Conservation (phyloP, 495 filamentous ascomycete genomes). For the Collariella sp. region DNA sequence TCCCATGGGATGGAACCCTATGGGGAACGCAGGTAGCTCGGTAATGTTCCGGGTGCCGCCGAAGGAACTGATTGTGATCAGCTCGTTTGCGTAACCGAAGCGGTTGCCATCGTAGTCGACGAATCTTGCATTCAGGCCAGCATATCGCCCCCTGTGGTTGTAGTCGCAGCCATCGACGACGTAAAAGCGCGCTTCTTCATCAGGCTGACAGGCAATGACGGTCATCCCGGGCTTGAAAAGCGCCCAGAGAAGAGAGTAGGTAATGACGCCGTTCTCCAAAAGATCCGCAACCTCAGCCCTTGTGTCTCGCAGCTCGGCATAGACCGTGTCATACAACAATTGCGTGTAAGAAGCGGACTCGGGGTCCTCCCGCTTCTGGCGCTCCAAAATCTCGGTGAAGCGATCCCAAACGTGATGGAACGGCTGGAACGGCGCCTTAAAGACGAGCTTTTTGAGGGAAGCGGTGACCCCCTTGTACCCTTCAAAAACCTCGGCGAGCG, state of each 20-base stretch:
- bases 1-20: background rate
- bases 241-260: background rate
- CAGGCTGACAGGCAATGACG: background rate
- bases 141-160: background rate
- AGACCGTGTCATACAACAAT: background rate
- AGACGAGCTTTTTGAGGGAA: too few relatives aligned
- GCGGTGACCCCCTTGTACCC: too few relatives aligned
- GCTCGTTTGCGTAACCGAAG: background rate
- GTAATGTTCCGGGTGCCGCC: background rate
- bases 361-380: background rate
- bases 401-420: too few relatives aligned
- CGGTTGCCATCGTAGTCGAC: background rate
- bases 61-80: background rate
- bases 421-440: too few relatives aligned
- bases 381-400: too few relatives aligned
- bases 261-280: background rate
- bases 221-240: background rate
- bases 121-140: background rate
- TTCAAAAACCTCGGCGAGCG: too few relatives aligned
- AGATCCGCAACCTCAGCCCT: background rate
- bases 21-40: background rate
- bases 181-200: background rate
- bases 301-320: background rate
- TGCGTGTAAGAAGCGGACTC: background rate
- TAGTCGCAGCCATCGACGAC: background rate